Conservation (phyloP, 2,329 filamentous ascomycete genomes). For the Herpotrichia juniperi region DNA sequence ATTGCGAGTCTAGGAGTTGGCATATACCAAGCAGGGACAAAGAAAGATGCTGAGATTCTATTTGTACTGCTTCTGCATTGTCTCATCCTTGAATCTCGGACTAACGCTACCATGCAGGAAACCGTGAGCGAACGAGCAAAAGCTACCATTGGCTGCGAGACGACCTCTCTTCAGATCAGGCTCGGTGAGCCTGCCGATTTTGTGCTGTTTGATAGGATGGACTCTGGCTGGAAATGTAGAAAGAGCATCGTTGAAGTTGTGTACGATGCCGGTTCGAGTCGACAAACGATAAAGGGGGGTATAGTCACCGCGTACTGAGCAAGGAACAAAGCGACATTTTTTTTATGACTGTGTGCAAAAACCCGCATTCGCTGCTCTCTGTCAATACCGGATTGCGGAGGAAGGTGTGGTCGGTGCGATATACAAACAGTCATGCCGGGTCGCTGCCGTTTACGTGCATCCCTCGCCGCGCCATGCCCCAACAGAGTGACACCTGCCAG, state of each 20-base stretch:
- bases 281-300: slow-evolving; percentile 39
- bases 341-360: background rate
- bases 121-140: slow-evolving; percentile 56
- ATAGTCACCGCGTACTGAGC: slow-evolving; percentile 21
- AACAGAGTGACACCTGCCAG: background rate
- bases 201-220: slow-evolving; percentile 47
- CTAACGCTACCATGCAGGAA: slow-evolving; percentile 45
- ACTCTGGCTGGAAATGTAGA: slow-evolving; percentile 48
- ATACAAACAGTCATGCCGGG: background rate
- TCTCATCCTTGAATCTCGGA: slow-evolving; percentile 1
- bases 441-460: background rate
- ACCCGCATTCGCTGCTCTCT: background rate
- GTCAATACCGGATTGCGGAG: background rate
- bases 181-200: slow-evolving; percentile 50
- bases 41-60: slow-evolving; percentile 62
- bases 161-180: slow-evolving; percentile 35
- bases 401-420: background rate
- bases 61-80: slow-evolving; percentile 49
- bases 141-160: slow-evolving; percentile 46
- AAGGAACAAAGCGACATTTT: no score
- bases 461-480: background rate
- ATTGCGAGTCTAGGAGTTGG: slow-evolving; percentile 69
- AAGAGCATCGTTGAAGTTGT: slow-evolving; percentile 52
- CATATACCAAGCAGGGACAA: slow-evolving; percentile 70
- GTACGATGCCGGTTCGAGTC: slow-evolving; percentile 47